Evolutionary conservation across 352 stramenopile species (phyloP).

Genomic region (Phytophthora lateralis): DNA sequence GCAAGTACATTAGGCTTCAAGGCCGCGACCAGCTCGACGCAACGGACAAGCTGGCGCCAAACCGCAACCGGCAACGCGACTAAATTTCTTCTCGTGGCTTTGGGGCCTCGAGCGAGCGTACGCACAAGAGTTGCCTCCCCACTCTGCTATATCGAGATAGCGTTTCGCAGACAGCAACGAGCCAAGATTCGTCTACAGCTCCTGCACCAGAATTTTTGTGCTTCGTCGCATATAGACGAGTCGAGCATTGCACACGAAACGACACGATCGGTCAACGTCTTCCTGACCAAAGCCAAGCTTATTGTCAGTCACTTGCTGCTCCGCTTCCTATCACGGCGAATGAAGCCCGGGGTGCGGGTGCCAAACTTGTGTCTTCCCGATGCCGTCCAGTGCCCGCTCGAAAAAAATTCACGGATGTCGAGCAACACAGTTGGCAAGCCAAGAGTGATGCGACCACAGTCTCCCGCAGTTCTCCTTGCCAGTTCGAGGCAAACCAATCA

Average conservation of each 20-base stretch:
- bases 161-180: conserved; percentile 9
- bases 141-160: conserved; percentile 4
- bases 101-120: neutral
- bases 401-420: conserved; percentile 9
- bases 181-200: conserved; percentile 13
- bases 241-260: conserved; percentile 18
- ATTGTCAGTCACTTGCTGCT: neutral
- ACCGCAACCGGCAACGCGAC: conserved; percentile 1
- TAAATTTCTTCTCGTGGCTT: conserved; percentile 4
- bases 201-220: neutral
- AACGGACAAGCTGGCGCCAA: neutral
- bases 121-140: neutral
- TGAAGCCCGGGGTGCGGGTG: conserved; percentile 10
- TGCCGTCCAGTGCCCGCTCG: conserved; percentile 1
- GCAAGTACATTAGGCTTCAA: neutral
- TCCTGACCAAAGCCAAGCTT: no score
- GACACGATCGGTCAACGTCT: neutral
- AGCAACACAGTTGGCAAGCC: neutral
- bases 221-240: conserved; percentile 30
- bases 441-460: neutral
- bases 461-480: neutral
- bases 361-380: conserved; percentile 18
- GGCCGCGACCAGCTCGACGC: neutral
- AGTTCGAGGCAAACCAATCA: neutral
- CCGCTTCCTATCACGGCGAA: conserved; percentile 11